phyloP scores from a whole-genome alignment of 345 rosid species.

The Lepidium didymum region DNA sequence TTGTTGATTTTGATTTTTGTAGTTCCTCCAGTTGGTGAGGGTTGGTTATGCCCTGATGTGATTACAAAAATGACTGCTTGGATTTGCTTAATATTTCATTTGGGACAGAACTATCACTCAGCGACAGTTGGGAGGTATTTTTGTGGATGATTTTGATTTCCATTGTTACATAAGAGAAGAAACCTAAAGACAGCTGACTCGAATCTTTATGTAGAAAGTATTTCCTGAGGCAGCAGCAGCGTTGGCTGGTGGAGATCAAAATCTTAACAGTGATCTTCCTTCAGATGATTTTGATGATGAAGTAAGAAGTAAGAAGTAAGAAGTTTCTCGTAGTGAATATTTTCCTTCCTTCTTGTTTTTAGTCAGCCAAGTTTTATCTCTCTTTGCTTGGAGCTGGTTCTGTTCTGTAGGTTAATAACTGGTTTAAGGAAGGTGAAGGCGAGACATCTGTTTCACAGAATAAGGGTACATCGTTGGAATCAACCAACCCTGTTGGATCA shows the following conservation, averaged over 20 bases:
- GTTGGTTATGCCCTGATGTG: slow-evolving; percentile 97
- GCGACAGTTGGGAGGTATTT: slow-evolving; percentile 77
- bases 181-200: not conserved
- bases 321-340: not conserved
- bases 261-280: slow-evolving; percentile 53
- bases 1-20: slow-evolving; percentile 18
- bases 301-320: slow-evolving; percentile 74
- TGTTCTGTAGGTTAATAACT: slow-evolving; percentile 54
- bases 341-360: not conserved
- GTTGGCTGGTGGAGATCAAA: slow-evolving; percentile 44
- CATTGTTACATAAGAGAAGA: not conserved
- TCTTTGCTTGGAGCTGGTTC: not conserved
- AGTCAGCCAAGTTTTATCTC: not conserved
- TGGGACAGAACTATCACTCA: slow-evolving; percentile 56
- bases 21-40: slow-evolving; percentile 95
- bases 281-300: slow-evolving; percentile 84
- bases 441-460: slow-evolving; percentile 11
- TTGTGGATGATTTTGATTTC: slow-evolving; percentile 3
- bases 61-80: slow-evolving; percentile 76
- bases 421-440: slow-evolving; percentile 43
- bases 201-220: slow-evolving; percentile 50
- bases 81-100: slow-evolving; percentile 67
- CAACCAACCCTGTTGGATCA: slow-evolving; percentile 7
- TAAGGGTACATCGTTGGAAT: not conserved
- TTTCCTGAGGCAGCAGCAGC: slow-evolving; percentile 80